Percentiles rank a stretch among this genome's conserved stretches.
These are phyloP conservation scores for Triticum turgidum DNA, from an alignment of 176 grass and related monocot species.

Conservation along the genomic window DNA sequence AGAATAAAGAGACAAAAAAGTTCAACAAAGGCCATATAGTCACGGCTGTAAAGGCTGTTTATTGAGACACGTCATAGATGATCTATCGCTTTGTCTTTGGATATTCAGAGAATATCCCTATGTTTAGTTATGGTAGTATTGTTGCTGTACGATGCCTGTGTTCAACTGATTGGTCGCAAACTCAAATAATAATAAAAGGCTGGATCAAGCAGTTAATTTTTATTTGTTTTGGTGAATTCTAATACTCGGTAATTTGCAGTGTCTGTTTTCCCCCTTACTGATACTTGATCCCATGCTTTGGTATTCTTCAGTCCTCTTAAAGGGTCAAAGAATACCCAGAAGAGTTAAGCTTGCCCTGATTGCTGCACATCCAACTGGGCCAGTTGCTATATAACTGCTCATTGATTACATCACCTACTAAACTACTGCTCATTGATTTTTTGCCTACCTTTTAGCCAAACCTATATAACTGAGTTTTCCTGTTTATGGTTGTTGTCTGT, in stretches of 20 bases:
- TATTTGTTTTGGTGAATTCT: background rate
- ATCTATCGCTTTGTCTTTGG: background rate
- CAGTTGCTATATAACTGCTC: background rate
- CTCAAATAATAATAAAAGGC: background rate
- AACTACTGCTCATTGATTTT: background rate
- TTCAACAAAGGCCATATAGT: background rate
- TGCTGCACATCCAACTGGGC: conserved; percentile 38
- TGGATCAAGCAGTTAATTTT: background rate
- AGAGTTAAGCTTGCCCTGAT: conserved; percentile 44
- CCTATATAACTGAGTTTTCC: background rate
- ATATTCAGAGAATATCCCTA: background rate
- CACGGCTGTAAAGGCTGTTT: background rate
- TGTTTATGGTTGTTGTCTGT: background rate
- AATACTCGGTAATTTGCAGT: background rate
- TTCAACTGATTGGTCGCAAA: background rate
- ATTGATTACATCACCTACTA: background rate
- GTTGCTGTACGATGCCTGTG: background rate
- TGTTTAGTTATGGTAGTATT: background rate
- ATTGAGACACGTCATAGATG: background rate
- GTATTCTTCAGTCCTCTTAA: background rate
- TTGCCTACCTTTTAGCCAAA: background rate
- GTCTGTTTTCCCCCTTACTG: background rate
- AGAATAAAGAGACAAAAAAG: background rate
- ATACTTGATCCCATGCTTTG: background rate
- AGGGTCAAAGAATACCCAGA: conserved; percentile 16